These are phyloP conservation scores for Uncinocarpus reesii DNA, from an alignment of 2,329 filamentous ascomycete genomes.

Conservation along the genomic window DNA sequence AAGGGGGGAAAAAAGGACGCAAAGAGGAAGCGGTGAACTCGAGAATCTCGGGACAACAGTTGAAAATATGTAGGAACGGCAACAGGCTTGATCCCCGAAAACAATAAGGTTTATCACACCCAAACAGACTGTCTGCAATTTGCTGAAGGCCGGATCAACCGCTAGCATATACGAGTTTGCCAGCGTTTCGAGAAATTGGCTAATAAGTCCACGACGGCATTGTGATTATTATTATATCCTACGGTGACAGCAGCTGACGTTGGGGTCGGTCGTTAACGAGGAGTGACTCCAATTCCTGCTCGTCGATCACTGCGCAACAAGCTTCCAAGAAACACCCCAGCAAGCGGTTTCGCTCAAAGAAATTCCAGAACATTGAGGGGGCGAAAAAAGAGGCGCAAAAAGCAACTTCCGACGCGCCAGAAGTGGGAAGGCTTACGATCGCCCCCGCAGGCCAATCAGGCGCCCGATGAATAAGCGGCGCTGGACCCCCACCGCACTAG, in stretches of 20 bases:
- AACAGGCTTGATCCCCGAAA: slow-evolving; percentile 11
- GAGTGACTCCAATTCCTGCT: too few relatives aligned
- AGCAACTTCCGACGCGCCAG: background rate
- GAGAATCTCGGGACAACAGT: slow-evolving; percentile 1
- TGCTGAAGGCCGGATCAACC: slow-evolving; percentile 2
- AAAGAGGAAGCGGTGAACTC: slow-evolving; percentile 10
- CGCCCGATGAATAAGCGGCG: background rate
- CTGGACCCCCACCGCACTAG: background rate
- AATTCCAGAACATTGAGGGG: slow-evolving; percentile 8
- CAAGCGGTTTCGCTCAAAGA: background rate
- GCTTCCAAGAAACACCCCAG: slow-evolving; percentile 1
- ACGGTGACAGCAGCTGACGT: too few relatives aligned
- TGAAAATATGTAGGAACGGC: slow-evolving; percentile 2
- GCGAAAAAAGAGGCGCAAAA: slow-evolving; percentile 6
- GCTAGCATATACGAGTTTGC: slow-evolving; percentile 7
- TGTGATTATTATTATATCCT: background rate
- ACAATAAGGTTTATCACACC: slow-evolving; percentile 10
- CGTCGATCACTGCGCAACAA: slow-evolving; percentile 2
- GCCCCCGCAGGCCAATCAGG: slow-evolving; percentile 5
- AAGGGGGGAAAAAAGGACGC: background rate
- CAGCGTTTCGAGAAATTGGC: background rate
- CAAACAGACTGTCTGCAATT: slow-evolving; percentile 5
- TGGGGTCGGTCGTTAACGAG: too few relatives aligned
- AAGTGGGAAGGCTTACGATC: background rate
- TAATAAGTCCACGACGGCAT: background rate